Evolutionary conservation across 2,329 filamentous ascomycete species (phyloP).

Genomic region (Ophiostoma tasmaniense): DNA sequence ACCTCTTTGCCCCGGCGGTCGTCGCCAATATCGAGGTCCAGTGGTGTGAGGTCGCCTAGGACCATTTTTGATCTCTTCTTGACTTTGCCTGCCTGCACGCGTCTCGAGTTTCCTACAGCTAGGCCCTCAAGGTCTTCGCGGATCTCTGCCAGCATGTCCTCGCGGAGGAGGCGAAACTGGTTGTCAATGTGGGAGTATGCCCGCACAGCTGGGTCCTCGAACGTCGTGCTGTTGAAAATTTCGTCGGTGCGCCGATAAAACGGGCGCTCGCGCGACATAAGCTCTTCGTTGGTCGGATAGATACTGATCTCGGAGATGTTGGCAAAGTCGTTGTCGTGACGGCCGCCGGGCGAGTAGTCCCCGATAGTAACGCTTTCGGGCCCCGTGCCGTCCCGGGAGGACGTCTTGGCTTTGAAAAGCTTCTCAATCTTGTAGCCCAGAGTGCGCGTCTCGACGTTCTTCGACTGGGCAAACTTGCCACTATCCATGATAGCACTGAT

Average conservation of each 20-base stretch:
- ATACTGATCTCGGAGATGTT: conserved; percentile 55
- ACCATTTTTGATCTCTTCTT: conserved; percentile 18
- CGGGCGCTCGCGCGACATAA: conserved; percentile 41
- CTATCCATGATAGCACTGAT: conserved; percentile 22
- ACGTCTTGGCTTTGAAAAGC: conserved; percentile 25
- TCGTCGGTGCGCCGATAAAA: conserved; percentile 49
- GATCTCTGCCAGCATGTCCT: conserved; percentile 62
- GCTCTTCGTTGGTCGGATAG: conserved; percentile 57
- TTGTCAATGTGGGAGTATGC: conserved; percentile 53
- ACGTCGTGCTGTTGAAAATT: conserved; percentile 31
- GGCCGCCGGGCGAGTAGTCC: conserved; percentile 45
- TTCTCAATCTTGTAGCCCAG: conserved; percentile 32
- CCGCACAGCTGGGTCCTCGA: conserved; percentile 29
- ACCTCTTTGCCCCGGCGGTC: conserved; percentile 27
- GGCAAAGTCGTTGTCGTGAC: conserved; percentile 64
- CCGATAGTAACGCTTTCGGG: neutral
- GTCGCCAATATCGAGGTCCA: conserved; percentile 30
- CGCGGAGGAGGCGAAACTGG: conserved; percentile 61
- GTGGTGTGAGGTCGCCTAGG: conserved; percentile 33
- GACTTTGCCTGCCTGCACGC: conserved; percentile 25
- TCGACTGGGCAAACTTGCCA: conserved; percentile 22
- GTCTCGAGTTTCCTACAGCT: conserved; percentile 38
- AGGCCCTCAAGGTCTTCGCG: conserved; percentile 48
- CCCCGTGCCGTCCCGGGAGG: neutral
- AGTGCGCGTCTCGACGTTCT: conserved; percentile 24